Evolutionary conservation across 306 rosid species (phyloP).

Genomic region (Datisca glomerata): DNA sequence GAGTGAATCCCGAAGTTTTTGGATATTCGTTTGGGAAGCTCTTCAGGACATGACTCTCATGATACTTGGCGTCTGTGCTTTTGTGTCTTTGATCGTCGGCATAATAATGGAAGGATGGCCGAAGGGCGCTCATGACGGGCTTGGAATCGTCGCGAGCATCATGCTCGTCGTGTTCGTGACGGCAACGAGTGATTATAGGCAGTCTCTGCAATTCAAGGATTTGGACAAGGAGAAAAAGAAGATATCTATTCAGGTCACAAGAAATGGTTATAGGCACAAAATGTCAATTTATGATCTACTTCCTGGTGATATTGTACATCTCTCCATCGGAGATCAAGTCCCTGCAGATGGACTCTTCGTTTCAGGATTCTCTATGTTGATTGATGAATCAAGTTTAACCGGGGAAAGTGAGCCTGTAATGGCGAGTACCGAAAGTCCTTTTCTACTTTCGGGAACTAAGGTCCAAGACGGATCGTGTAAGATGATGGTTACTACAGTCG

Average conservation of each 20-base stretch:
- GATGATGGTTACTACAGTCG: slow-evolving; percentile 86
- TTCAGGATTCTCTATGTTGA: slow-evolving; percentile 72
- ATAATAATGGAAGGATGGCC: slow-evolving; percentile 92
- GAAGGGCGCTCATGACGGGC: slow-evolving; percentile 86
- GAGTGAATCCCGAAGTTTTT: slow-evolving; percentile 54
- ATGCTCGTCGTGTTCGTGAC: slow-evolving; percentile 87
- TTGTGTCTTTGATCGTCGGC: slow-evolving; percentile 77
- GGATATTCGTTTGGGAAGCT: slow-evolving; percentile 93
- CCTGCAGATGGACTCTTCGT: slow-evolving; percentile 90
- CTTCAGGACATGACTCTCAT: slow-evolving; percentile 96
- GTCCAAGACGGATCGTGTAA: slow-evolving; percentile 92
- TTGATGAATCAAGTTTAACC: slow-evolving; percentile 90
- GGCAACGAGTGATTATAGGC: slow-evolving; percentile 90
- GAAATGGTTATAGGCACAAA: slow-evolving; percentile 83
- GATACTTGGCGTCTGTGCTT: slow-evolving; percentile 85
- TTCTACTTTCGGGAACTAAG: slow-evolving; percentile 89
- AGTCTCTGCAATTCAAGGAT: slow-evolving; percentile 87
- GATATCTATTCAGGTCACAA: slow-evolving; percentile 79
- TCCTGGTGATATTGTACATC: slow-evolving; percentile 89
- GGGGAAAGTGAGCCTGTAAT: slow-evolving; percentile 94
- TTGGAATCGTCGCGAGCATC: slow-evolving; percentile 93
- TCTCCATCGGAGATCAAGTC: slow-evolving; percentile 84
- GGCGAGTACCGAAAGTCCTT: slow-evolving; percentile 59
- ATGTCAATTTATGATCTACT: slow-evolving; percentile 87
- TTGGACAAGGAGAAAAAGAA: slow-evolving; percentile 95